Percentiles rank a stretch among this genome's conserved stretches.
Conservation (phyloP, 2,329 filamentous ascomycete species). For the Talaromyces sp. region DNA sequence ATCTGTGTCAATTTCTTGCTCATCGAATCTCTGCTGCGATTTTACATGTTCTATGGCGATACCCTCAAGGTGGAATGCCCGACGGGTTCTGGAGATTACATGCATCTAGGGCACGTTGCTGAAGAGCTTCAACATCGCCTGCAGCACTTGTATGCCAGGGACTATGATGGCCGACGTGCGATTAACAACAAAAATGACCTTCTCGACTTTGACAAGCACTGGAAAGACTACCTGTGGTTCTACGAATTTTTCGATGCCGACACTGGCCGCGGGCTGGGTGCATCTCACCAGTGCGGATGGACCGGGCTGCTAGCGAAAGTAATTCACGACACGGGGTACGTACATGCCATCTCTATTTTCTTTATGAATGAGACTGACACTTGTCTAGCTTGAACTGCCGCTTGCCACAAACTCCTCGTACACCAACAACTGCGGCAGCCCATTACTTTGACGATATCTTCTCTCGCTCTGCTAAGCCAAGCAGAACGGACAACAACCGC, state of each 20-base stretch:
- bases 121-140: slow-evolving; percentile 93
- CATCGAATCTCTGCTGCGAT: slow-evolving; percentile 88
- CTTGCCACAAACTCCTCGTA: slow-evolving; percentile 86
- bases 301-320: slow-evolving; percentile 92
- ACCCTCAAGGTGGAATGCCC: slow-evolving; percentile 88
- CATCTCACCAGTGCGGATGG: slow-evolving; percentile 94
- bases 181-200: slow-evolving; percentile 81
- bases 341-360: not conserved
- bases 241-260: slow-evolving; percentile 97
- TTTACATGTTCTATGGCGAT: slow-evolving; percentile 93
- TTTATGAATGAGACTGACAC: slow-evolving; percentile 21
- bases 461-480: slow-evolving; percentile 47
- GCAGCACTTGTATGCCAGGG: slow-evolving; percentile 82
- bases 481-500: slow-evolving; percentile 30
- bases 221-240: slow-evolving; percentile 93
- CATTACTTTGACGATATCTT: slow-evolving; percentile 97
- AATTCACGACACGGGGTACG: slow-evolving; percentile 93
- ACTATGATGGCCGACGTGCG: slow-evolving; percentile 79
- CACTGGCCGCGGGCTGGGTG: slow-evolving; percentile 78
- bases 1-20: slow-evolving; percentile 92
- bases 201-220: slow-evolving; percentile 86
- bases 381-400: slow-evolving; percentile 70
- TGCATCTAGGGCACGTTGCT: slow-evolving; percentile 92
- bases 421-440: slow-evolving; percentile 73
- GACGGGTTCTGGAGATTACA: slow-evolving; percentile 85